Conservation (phyloP, 176 grass and related monocot genomes). For the Hyparrhenia diplandra region DNA sequence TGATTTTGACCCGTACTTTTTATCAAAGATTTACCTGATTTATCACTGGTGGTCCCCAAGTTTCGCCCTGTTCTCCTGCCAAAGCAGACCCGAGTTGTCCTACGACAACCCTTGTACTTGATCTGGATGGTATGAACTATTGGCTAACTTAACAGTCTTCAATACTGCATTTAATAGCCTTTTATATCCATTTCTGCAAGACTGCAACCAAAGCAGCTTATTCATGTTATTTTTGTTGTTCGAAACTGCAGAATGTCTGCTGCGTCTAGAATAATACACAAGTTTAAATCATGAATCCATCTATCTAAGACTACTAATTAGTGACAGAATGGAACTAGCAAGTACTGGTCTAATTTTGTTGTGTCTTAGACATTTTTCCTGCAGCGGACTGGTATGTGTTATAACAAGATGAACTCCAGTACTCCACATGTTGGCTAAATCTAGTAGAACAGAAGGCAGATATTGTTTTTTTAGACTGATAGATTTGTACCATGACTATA, state of each 20-base stretch:
- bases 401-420: not conserved
- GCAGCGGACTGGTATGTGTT: not conserved
- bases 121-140: conserved; percentile 80
- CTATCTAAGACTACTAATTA: not conserved
- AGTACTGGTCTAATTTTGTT: not conserved
- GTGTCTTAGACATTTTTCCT: not conserved
- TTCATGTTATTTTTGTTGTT: not conserved
- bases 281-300: not conserved
- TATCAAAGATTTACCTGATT: conserved; percentile 87
- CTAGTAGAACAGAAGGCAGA: not conserved
- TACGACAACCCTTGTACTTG: conserved; percentile 74
- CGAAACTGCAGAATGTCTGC: not conserved
- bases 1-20: conserved; percentile 89
- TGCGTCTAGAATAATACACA: not conserved
- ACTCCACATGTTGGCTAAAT: not conserved
- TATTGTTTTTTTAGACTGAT: not conserved
- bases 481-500: not conserved
- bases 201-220: not conserved
- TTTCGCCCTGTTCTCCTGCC: conserved; percentile 88
- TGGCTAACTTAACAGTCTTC: not conserved
- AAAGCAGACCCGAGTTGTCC: conserved; percentile 97
- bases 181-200: not conserved
- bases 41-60: conserved; percentile 77
- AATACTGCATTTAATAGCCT: not conserved
- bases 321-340: conserved; percentile 1